Evolutionary conservation across 192 early-diverging fungal genomes (phyloP), one percentile per base, ranked within the genome.

Genomic region (Phlyctochytrium bullatum): DNA sequence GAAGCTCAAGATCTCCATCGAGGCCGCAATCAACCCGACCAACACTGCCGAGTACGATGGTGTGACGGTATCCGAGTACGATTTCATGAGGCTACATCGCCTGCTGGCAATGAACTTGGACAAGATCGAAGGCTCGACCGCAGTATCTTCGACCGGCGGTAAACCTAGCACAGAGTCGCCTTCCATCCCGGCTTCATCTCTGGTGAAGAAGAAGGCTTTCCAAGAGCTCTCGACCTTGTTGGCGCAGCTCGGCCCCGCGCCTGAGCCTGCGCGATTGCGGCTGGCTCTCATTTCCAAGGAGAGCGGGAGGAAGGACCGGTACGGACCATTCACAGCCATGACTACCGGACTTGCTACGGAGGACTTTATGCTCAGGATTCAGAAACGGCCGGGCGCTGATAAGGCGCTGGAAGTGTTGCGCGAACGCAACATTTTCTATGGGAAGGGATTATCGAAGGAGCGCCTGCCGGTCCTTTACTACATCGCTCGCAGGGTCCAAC

Each of bases 171-270:
- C 6, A 25, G 40, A 47, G 10, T 47, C 40, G 6, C 40, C 40
- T 47, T 57, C 54, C 6, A 25, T 25, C 25, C 4, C 16, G 14
- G 27, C 16, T 10, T 20, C 54, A 6, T 14, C 54, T 10, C 40
- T 50, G n/a, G n/a, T n/a, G n/a, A 14, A 28, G 54, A 57, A 57
- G 54, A 6, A 10, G 20, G 12, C 6, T 25, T 92, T 92, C 72
- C 88, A 89, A 50, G 90, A 89, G 52, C 82, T 98, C 1, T 91
- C 92, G 2, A 91, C 88, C 52, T 70, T 98, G 28, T 73, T 98
- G 57, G 88, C 91, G 20, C 91, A 92, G 65, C 79, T 98, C 10
- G 95, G 94, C n/a, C 88, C 91, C 40, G 89, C 91, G 3, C 85
- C 92, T 10, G 90, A 93, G 27, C 76, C 73, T n/a, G 64, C 77